phyloP scores from a whole-genome alignment of 495 filamentous ascomycete genomes.

The Neurospora pannonica region DNA sequence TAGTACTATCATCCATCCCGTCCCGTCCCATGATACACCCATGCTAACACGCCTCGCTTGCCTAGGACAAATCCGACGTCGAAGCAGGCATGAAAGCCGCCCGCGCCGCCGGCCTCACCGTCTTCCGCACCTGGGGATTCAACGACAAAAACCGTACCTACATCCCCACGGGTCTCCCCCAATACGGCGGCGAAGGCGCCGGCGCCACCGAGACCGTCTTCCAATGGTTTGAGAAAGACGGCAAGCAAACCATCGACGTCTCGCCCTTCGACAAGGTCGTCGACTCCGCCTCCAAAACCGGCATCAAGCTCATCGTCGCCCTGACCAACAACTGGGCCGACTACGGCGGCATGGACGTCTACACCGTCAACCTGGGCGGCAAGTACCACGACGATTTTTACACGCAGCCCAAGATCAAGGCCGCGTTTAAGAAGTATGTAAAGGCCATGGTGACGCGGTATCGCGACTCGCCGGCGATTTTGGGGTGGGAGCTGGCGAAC shows the following conservation, averaged over 20 bases:
- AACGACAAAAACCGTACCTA: conserved; percentile 48
- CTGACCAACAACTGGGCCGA: conserved; percentile 47
- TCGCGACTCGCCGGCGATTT: conserved; percentile 36
- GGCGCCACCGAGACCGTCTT: conserved; percentile 42
- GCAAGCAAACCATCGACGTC: conserved; percentile 45
- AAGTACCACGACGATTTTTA: conserved; percentile 25
- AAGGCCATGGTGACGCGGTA: conserved; percentile 40
- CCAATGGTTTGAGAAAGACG: conserved; percentile 30
- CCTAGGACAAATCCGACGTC: conserved; percentile 47
- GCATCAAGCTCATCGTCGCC: conserved; percentile 50
- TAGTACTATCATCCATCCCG: conserved; percentile 1
- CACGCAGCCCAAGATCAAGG: conserved; percentile 26
- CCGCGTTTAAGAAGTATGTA: conserved; percentile 44
- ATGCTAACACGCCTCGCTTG: not conserved
- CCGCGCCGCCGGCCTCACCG: conserved; percentile 42
- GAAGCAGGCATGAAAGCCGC: conserved; percentile 47
- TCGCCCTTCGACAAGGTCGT: conserved; percentile 60
- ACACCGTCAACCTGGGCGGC: conserved; percentile 29
- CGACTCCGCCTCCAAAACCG: conserved; percentile 43
- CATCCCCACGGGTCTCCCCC: conserved; percentile 25
- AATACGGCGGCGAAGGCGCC: conserved; percentile 41
- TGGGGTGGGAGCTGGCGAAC: conserved; percentile 49
- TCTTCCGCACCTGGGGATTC: conserved; percentile 59
- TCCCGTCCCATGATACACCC: not conserved
- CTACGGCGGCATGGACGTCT: conserved; percentile 42